Conservation (phyloP, 2,329 filamentous ascomycete species). For the Tolypocladium nubicola region DNA sequence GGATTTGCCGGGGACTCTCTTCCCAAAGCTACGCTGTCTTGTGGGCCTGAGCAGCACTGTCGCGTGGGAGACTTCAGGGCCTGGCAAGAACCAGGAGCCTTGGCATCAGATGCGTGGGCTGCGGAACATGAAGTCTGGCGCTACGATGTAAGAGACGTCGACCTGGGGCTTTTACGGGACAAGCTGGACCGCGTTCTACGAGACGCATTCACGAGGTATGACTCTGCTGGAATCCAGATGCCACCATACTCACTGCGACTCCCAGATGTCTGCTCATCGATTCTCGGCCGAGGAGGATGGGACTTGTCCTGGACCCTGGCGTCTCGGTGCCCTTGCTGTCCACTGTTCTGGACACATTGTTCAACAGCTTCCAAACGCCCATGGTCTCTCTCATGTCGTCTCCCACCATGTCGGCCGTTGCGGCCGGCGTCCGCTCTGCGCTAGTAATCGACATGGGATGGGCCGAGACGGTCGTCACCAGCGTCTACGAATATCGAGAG, state of each 20-base stretch:
- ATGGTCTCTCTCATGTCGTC: conserved; percentile 71
- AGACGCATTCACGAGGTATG: conserved; percentile 69
- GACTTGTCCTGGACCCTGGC: conserved; percentile 66
- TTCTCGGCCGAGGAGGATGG: conserved; percentile 62
- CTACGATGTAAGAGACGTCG: conserved; percentile 59
- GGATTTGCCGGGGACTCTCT: conserved; percentile 78
- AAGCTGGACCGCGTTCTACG: conserved; percentile 75
- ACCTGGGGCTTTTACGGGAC: conserved; percentile 74
- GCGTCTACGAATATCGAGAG: conserved; percentile 84
- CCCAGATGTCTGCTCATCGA: conserved; percentile 56
- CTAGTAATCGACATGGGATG: conserved; percentile 86
- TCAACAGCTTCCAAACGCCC: conserved; percentile 69
- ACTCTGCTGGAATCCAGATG: background rate
- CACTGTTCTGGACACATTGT: conserved; percentile 64
- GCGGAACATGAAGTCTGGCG: conserved; percentile 66
- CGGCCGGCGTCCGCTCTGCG: conserved; percentile 76
- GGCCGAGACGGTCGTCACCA: conserved; percentile 78
- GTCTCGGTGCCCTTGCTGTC: conserved; percentile 72
- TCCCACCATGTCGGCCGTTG: conserved; percentile 62
- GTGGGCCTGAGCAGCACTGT: conserved; percentile 65
- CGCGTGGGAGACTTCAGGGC: conserved; percentile 72
- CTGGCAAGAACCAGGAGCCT: conserved; percentile 46
- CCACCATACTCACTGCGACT: background rate
- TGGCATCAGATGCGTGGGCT: conserved; percentile 46
- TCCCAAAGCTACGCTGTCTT: conserved; percentile 61